phyloP scores from a whole-genome alignment of 2,329 filamentous ascomycete genomes.

The Colletotrichum chlorophyti region DNA sequence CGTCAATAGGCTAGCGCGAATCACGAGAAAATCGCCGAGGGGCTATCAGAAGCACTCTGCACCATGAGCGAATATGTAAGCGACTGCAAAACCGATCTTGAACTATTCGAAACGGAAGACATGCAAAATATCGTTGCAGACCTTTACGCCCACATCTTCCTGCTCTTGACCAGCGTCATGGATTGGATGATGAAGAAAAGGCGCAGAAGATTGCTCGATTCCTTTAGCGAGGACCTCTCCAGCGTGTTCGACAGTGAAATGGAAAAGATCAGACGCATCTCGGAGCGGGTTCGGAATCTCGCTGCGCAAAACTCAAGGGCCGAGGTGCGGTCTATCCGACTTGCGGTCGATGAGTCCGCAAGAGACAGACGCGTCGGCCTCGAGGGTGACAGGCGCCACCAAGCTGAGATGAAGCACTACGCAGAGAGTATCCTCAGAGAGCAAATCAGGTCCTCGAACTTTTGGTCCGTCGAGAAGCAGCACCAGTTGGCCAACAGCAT shows the following conservation, averaged over 20 bases:
- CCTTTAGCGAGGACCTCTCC: conserved; percentile 29
- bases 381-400: conserved; percentile 9
- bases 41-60: conserved; percentile 28
- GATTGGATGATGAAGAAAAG: conserved; percentile 32
- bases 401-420: background rate
- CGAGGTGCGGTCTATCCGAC: conserved; percentile 20
- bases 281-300: conserved; percentile 8
- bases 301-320: conserved; percentile 22
- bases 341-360: background rate
- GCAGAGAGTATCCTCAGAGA: background rate
- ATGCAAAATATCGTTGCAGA: conserved; percentile 27
- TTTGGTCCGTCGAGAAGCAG: background rate
- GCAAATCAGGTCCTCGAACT: background rate
- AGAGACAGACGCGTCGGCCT: conserved; percentile 22
- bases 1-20: conserved; percentile 33
- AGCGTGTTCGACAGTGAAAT: conserved; percentile 24
- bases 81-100: conserved; percentile 11
- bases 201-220: conserved; percentile 24
- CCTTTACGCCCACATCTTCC: conserved; percentile 35
- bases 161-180: conserved; percentile 32
- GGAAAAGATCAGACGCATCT: conserved; percentile 21
- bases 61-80: conserved; percentile 31
- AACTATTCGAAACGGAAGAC: conserved; percentile 25
- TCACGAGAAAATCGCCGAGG: conserved; percentile 31
- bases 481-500: background rate